Percentiles rank a stretch among this genome's conserved stretches.
These are phyloP conservation scores for Colletotrichum sp. DNA, from an alignment of 2,329 filamentous ascomycete species.

Conservation along the genomic window DNA sequence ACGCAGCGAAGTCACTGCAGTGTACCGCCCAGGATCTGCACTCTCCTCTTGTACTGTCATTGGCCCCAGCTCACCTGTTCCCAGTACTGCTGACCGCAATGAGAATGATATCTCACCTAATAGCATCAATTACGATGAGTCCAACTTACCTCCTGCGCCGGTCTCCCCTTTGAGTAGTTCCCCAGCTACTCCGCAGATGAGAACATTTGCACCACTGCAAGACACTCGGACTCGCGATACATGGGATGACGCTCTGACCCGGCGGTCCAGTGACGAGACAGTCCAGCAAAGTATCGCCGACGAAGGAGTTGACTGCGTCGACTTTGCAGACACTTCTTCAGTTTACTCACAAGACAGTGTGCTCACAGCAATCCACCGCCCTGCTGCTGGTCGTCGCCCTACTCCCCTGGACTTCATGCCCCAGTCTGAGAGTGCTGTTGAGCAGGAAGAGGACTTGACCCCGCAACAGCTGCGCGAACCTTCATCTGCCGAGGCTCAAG, in stretches of 20 bases:
- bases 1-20: not conserved
- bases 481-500: not conserved
- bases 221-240: not conserved
- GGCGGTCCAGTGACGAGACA: not conserved
- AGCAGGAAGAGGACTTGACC: not conserved
- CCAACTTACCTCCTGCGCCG: not conserved
- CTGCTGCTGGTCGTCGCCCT: not conserved
- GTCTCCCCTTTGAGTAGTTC: conserved; percentile 5
- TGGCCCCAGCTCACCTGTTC: not conserved
- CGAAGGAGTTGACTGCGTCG: not conserved
- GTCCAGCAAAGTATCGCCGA: not conserved
- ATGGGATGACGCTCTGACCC: conserved; percentile 16
- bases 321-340: conserved; percentile 23
- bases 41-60: not conserved
- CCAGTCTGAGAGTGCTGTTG: not conserved
- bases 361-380: conserved; percentile 17
- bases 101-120: not conserved
- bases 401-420: not conserved
- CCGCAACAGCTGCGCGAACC: not conserved
- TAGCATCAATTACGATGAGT: not conserved
- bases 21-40: not conserved
- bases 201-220: not conserved
- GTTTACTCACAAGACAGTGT: conserved; percentile 25
- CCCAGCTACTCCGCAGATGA: not conserved
- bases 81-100: not conserved